Evolutionary conservation across 208 protist genomes (phyloP), one percentile per base, ranked within the genome.

Genomic region (Crithidia mellificae): DNA sequence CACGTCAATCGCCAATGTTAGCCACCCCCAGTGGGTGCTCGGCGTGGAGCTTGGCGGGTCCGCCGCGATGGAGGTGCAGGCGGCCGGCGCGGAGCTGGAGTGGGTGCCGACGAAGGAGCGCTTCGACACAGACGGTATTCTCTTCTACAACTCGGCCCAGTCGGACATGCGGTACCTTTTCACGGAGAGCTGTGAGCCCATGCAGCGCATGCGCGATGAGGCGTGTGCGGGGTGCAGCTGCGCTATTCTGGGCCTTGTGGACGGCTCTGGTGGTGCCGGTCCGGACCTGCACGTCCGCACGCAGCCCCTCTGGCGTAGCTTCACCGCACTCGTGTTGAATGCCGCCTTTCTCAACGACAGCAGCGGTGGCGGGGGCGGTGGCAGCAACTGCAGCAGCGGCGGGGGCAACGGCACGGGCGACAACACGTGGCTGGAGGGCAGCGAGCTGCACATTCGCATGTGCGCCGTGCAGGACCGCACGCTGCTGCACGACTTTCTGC

Each of bases 231-330:
- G 51, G 5, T 51, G 52, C 50, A 79, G 61, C 67, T 68, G 56
- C 25, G 52, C 71, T 44, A 56, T 83, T 4, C 30, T 78, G 22
- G 77, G 72, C 12, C 15, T 83, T 30, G 24, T 56, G 19, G 77
- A 83, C 47, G 55, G 41, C n/a, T n/a, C n/a, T 51, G 34, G 27
- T 17, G 52, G 34, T 38, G 36, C 34, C 54, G 27, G 11, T 11
- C 19, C 30, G 27, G 30, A 44, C 19, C 36, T 38, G 57, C 49
- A 64, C 50, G 51, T 63, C 36, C 54, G 52, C 27, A 36, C 57
- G 47, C 68, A 72, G 68, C 68, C 77, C 30, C 57, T 77, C 11
- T 83, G 77, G 77, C 20, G 59, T 44, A 63, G 53, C 24, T 78
- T 70, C 20, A 36, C 63, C 4, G 12, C 59, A 1, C 22, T 74